Percentiles rank a stretch among this genome's conserved stretches.
Conservation (phyloP, 768 basidiomycete species). For the Kwoniella sp. region DNA sequence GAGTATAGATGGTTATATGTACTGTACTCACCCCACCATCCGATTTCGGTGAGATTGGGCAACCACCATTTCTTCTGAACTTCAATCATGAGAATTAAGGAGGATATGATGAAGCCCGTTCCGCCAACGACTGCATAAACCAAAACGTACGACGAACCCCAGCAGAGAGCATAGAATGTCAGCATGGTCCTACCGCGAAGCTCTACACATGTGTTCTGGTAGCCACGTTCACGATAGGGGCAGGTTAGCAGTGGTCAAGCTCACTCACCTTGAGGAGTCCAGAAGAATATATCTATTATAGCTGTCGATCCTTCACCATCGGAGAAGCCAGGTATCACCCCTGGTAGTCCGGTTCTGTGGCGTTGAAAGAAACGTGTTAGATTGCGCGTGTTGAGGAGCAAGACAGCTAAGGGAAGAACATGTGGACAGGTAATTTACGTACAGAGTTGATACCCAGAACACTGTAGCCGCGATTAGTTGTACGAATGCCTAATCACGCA, state of each 20-base stretch:
- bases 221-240: too few species aligned
- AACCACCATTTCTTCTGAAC: constrained; percentile 64
- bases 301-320: constrained; percentile 38
- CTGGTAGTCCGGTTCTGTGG: constrained; percentile 59
- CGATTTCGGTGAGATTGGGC: constrained; percentile 59
- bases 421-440: constrained; percentile 50
- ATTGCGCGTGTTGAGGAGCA: too few species aligned
- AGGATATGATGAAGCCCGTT: constrained; percentile 61
- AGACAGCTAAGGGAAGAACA: constrained; percentile 7
- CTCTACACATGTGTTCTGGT: too few species aligned
- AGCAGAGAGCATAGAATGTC: too few species aligned
- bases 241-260: too few species aligned
- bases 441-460: constrained; percentile 63
- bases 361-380: too few species aligned
- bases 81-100: constrained; percentile 62
- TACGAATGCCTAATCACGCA: constrained; percentile 57
- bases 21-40: constrained; percentile 66
- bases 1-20: too few species aligned
- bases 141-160: too few species aligned
- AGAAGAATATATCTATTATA: constrained; percentile 62
- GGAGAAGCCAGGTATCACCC: constrained; percentile 56
- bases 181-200: too few species aligned
- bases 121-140: constrained; percentile 68
- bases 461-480: constrained; percentile 65
- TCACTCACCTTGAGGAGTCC: constrained; percentile 62